These are phyloP conservation scores for Boletus sp. DNA, from an alignment of 768 basidiomycete genomes.

Conservation along the genomic window DNA sequence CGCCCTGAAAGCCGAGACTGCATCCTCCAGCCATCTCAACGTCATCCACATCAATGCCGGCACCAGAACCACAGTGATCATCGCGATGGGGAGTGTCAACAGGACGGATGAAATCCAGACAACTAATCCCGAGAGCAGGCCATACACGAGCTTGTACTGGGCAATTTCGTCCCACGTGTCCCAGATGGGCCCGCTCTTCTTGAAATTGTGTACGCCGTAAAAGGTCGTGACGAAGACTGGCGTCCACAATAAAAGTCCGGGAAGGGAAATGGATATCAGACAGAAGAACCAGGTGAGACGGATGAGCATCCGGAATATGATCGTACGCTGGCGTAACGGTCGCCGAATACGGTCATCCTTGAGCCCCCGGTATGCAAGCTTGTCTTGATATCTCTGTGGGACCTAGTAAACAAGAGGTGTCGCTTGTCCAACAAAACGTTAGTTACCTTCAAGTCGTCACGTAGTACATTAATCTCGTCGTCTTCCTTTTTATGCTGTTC, in stretches of 20 bases:
- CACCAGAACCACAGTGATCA: conserved; percentile 54
- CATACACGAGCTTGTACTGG: conserved; percentile 84
- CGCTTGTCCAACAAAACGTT: neutral
- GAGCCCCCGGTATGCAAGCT: conserved; percentile 61
- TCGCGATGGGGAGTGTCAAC: conserved; percentile 60
- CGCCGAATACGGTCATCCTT: conserved; percentile 84
- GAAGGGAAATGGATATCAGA: conserved; percentile 63
- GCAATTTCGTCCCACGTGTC: conserved; percentile 91
- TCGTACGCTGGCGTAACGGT: conserved; percentile 50
- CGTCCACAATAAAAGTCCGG: conserved; percentile 78
- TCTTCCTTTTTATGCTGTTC: conserved; percentile 25
- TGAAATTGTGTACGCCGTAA: conserved; percentile 70
- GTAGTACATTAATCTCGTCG: conserved; percentile 34
- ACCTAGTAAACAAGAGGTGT: neutral
- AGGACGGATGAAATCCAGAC: conserved; percentile 59
- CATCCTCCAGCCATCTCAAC: conserved; percentile 85
- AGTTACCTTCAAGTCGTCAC: conserved; percentile 59
- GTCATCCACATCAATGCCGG: conserved; percentile 87
- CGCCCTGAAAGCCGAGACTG: conserved; percentile 75
- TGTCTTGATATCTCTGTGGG: conserved; percentile 68
- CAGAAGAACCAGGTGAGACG: conserved; percentile 61
- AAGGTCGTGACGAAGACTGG: conserved; percentile 74
- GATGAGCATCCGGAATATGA: conserved; percentile 61
- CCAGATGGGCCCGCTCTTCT: conserved; percentile 76
- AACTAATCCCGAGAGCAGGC: conserved; percentile 65